Evolutionary conservation across 495 filamentous ascomycete species (phyloP), one percentile per base, ranked within the genome.

Genomic region (Neurospora cerealis): DNA sequence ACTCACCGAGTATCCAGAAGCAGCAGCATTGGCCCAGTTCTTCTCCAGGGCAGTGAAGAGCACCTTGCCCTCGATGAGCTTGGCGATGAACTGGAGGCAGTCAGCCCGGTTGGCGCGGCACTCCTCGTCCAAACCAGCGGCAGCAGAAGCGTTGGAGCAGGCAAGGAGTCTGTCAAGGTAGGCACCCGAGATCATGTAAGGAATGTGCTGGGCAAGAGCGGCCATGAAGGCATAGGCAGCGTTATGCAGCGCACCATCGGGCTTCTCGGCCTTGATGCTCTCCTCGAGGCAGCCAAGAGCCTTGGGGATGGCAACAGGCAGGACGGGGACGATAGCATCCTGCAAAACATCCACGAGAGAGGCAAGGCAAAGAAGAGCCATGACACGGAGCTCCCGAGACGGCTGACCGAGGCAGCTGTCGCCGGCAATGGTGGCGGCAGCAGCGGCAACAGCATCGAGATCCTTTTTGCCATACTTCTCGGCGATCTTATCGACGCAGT

Each of bases 391-490:
- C 54, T 87, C 87, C 73, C 87, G 84, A 77, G 96, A 93, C 5
- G 86, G 80, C 78, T 91, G 90, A 48, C 91, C 91, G 36, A 98
- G 86, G 74, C 92, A 95, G 73, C 92, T 84, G 40, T 87, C 81
- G 62, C 93, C 89, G n/a, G 92, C 89, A 78, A 98, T 91, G 8
- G 91, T 89, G 70, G 89, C 84, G 13, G 93, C 93, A 34, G 93
- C 90, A 70, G 90, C 90, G 9, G 85, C 82, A 40, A 89, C 87
- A 6, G 86, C 85, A 73, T 89, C 89, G 1, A 89, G 84, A 77
- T 95, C 92, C 78, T 92, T 93, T 82, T 95, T 95, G 71, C 96
- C 96, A 79, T 96, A 97, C 79, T 93, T 93, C 82, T 96, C 93
- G 10, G 92, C 88, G 71, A 98, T 95, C 77, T 91, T 90, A 82